A percentile compares a stretch with the other conserved stretches of the same genome.
Conservation (phyloP, 2,329 filamentous ascomycete genomes). For the Talaromyces sp. region DNA sequence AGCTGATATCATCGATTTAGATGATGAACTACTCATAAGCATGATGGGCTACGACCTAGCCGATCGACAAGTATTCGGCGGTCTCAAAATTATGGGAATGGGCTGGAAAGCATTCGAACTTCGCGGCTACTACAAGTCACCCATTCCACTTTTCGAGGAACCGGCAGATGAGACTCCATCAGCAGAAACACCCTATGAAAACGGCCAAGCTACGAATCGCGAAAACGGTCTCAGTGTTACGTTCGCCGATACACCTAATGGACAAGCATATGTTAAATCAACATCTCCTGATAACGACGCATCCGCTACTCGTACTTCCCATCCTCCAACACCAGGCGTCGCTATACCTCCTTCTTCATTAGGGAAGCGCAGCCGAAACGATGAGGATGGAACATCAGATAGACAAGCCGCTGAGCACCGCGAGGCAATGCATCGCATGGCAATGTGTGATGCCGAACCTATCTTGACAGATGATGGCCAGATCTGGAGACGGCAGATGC, state of each 20-base stretch:
- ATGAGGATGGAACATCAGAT: slow-evolving; percentile 10
- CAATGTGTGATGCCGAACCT: slow-evolving; percentile 11
- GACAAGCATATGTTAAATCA: background rate
- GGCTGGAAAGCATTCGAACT: slow-evolving; percentile 45
- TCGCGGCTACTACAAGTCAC: slow-evolving; percentile 39
- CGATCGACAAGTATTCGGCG: slow-evolving; percentile 35
- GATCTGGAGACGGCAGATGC: slow-evolving; percentile 37
- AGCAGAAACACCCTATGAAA: slow-evolving; percentile 5
- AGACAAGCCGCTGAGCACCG: background rate
- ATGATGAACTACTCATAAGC: slow-evolving; percentile 37
- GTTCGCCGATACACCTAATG: background rate
- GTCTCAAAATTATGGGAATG: slow-evolving; percentile 40
- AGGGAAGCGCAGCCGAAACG: slow-evolving; percentile 30
- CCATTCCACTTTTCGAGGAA: slow-evolving; percentile 14
- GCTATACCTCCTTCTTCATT: slow-evolving; percentile 22
- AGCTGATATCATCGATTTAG: slow-evolving; percentile 40
- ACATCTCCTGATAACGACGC: background rate
- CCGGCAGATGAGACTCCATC: slow-evolving; percentile 15
- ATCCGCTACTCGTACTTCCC: background rate
- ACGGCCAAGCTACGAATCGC: background rate
- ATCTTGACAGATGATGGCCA: slow-evolving; percentile 23
- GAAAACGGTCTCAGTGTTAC: background rate
- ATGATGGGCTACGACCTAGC: slow-evolving; percentile 35
- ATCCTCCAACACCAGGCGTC: background rate
- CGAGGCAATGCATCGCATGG: too few relatives aligned